Evolutionary conservation across 495 filamentous ascomycete genomes (phyloP), one percentile per base, ranked within the genome.

Genomic region (Pyrenopolyporus hunteri): DNA sequence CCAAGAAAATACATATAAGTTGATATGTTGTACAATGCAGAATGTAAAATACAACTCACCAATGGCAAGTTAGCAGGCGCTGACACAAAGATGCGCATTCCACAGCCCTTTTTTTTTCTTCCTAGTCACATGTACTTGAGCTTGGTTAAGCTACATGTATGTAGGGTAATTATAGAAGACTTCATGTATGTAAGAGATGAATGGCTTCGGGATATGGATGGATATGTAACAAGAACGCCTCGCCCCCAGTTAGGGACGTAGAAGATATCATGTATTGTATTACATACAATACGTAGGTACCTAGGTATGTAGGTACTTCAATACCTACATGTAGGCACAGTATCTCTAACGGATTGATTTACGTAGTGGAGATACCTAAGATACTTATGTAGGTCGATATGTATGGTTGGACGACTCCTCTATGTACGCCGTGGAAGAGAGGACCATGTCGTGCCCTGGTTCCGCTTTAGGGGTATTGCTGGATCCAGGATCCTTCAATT

Each of bases 401-500:
- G 8, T 14, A 36, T 16, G 8, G 37, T 42, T 42, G 17, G 37
- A 42, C 37, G 37, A 42, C 23, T 42, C 37, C 37, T 42, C 19
- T 60, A 59, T 37, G 37, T 33, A 40, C 28, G 36, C 23, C 32
- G 46, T 40, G 31, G 44, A 64, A 49, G 47, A 54, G 46, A 49
- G 37, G 56, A 32, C 45, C 31, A 55, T 57, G 45, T 36, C 45
- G 53, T 59, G 47, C 64, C 59, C 36, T 52, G 56, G 62, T 62
- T 66, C 51, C 57, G 57, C 57, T 43, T 52, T 61, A 42, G 61
- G 46, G 66, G 53, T 42, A 51, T 47, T 60, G 43, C 54, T 65
- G 46, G 51, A 61, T 58, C 55, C 45, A 59, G 45, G 52, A 64
- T 60, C 62, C 62, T 60, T 60, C 62, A 49, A 57, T 56, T 59